Base-by-base conservation (phyloP, 2,329 filamentous ascomycete genomes). In the Albophoma yamanashiensis region DNA sequence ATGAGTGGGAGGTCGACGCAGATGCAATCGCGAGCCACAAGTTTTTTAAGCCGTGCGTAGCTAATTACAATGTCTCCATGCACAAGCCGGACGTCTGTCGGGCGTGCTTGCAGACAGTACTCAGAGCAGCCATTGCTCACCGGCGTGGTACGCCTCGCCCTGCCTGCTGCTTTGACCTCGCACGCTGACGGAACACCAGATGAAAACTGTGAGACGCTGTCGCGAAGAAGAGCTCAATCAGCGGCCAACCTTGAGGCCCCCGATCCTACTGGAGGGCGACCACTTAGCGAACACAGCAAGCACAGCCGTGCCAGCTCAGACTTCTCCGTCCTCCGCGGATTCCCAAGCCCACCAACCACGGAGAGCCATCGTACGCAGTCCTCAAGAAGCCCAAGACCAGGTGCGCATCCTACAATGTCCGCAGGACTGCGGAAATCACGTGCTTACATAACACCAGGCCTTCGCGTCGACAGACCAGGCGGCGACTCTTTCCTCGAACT, bases 291-390 rank as follows among this genome's bases (percentile, higher is more conserved):
- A 63, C 79, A 84, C 68, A 87, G 79, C 75, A 89, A 82, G 68
- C 85, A 89, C 72, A 87, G 82, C 69, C 84, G 87, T 65, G 84
- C 87, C 59, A 89, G 86, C 73, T 90, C 88, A 59, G 88, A 91
- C 71, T 80, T 86, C 65, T 87, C 86, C 57, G 72, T 83, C 55
- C 74, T 84, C 60, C 82, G 80, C 63, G 82, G 79, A 60, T 80
- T 81, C 64, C 74, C 78, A 56, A 77, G 77, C 61, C 76, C 79
- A 63, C 75, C 80, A 63, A 75, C 74, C 60, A 73, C 74, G 40
- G 74, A 75, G 27, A 66, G 64, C 61, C 67, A 71, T 61, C 64
- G 71, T 43, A 60, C 67, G 55, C 67, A 71, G 60, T 60, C 67
- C 34, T 69, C 72, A 27, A 72, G 69, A 52, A 74, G 71, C 53